phyloP scores from a whole-genome alignment of 768 basidiomycete species.

The Rhodotorula diobovata region DNA sequence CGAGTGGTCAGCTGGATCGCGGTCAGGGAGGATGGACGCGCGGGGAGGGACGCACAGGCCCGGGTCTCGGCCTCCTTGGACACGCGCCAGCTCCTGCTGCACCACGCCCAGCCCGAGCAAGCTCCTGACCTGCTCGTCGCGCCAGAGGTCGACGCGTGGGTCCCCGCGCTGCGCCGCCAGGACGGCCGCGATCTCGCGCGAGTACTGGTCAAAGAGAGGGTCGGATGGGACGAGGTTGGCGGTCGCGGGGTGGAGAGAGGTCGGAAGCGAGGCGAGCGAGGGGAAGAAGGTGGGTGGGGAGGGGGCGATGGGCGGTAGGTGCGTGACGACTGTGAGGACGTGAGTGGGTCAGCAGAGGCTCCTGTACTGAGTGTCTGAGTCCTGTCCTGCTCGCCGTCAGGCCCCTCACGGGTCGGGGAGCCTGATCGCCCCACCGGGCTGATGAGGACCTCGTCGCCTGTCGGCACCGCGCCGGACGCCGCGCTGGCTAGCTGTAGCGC shows the following conservation, averaged over 20 bases:
- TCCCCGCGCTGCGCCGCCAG: background rate
- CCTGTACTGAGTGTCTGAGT: too few species aligned
- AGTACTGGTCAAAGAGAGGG: constrained; percentile 20
- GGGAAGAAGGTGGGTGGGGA: constrained; percentile 28
- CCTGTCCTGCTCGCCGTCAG: background rate
- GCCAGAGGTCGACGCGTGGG: background rate
- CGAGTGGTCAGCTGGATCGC: fast-evolving
- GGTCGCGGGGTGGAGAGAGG: background rate
- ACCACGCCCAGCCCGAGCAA: background rate
- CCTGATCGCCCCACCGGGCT: background rate
- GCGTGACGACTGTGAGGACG: constrained; percentile 12
- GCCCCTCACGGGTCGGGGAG: background rate
- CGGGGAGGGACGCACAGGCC: background rate
- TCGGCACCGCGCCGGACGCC: too few species aligned
- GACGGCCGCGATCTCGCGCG: constrained; percentile 19
- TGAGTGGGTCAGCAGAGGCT: background rate
- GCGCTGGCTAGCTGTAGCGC: too few species aligned
- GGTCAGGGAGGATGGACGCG: background rate
- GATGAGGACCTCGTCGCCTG: too few species aligned
- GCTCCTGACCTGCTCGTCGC: background rate
- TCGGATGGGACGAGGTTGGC: constrained; percentile 9
- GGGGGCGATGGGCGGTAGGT: constrained; percentile 18
- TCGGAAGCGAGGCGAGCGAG: background rate
- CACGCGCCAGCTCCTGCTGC: background rate
- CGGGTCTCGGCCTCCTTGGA: background rate